Conservation (phyloP, 2,329 filamentous ascomycete species). For the Diaporthe nobilis region DNA sequence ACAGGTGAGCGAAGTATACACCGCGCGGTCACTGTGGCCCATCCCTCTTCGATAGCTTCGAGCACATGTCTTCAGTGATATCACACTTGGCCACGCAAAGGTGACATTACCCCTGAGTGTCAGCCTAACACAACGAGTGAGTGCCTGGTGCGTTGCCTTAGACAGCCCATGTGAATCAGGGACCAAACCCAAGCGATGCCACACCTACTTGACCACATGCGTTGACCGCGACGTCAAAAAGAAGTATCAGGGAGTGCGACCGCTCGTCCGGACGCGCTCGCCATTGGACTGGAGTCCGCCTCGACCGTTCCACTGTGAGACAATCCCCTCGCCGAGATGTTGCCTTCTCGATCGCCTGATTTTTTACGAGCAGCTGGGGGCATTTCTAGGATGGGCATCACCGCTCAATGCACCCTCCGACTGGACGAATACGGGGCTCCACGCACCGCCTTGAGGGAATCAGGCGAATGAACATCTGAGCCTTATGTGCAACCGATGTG, state of each 20-base stretch:
- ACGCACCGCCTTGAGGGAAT: not conserved
- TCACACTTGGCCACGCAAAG: not conserved
- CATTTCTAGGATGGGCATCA: not conserved
- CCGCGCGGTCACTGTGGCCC: too few species aligned
- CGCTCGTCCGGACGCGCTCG: not conserved
- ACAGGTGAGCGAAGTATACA: not conserved
- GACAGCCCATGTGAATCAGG: slow-evolving; percentile 19
- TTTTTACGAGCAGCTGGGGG: not conserved
- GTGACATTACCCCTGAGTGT: slow-evolving; percentile 10
- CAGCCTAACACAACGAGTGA: not conserved
- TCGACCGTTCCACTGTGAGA: slow-evolving; percentile 22
- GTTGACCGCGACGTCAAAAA: not conserved
- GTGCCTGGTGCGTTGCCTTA: not conserved
- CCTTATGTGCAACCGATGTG: not conserved
- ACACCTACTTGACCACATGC: not conserved
- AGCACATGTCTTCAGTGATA: not conserved
- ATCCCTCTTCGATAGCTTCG: not conserved
- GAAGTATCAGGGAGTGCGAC: not conserved
- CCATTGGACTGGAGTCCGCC: not conserved
- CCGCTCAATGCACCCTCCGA: not conserved
- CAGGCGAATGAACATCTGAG: not conserved
- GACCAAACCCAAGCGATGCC: slow-evolving; percentile 7
- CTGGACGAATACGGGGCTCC: not conserved
- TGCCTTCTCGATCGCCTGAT: slow-evolving; percentile 16
- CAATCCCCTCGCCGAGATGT: slow-evolving; percentile 3